Conservation (phyloP, 1,284 basidiomycete species). For the Cutaneotrichosporon daszewskae region DNA sequence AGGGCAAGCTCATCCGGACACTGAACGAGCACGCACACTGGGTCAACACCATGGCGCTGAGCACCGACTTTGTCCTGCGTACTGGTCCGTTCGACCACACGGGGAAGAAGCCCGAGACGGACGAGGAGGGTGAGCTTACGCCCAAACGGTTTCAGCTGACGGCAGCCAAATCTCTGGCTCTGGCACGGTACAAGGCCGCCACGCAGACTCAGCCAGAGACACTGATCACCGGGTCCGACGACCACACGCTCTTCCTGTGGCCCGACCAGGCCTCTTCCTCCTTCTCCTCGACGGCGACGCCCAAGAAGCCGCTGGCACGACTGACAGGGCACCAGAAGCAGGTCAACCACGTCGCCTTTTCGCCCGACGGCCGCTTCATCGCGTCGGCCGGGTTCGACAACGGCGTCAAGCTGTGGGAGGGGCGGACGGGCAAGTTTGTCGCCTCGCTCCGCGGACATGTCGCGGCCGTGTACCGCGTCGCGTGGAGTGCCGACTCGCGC, state of each 20-base stretch:
- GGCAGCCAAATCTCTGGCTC: conserved; percentile 68
- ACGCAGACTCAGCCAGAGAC: conserved; percentile 68
- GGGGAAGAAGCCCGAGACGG: conserved; percentile 64
- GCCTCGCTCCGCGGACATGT: conserved; percentile 90
- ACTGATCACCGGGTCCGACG: conserved; percentile 87
- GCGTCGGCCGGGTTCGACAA: conserved; percentile 91
- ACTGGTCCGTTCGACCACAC: conserved; percentile 93
- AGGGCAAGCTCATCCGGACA: conserved; percentile 58
- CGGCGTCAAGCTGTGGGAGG: conserved; percentile 90
- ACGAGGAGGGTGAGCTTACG: no score
- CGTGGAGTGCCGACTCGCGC: conserved; percentile 91
- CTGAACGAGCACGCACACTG: conserved; percentile 96
- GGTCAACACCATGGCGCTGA: conserved; percentile 94
- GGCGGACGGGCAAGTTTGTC: conserved; percentile 81
- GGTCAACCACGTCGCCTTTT: conserved; percentile 91
- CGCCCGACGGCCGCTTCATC: conserved; percentile 85
- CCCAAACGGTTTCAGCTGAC: no score
- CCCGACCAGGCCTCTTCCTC: conserved; percentile 51
- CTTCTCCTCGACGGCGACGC: conserved; percentile 53
- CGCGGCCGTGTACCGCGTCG: conserved; percentile 84
- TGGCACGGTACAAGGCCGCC: conserved; percentile 66
- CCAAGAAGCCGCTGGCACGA: conserved; percentile 76
- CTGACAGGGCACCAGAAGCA: conserved; percentile 94
- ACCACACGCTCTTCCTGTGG: conserved; percentile 93
- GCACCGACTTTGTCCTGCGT: conserved; percentile 89